Conservation (phyloP, 202 grass and related monocot species). For the Brachypodium distachyon region DNA sequence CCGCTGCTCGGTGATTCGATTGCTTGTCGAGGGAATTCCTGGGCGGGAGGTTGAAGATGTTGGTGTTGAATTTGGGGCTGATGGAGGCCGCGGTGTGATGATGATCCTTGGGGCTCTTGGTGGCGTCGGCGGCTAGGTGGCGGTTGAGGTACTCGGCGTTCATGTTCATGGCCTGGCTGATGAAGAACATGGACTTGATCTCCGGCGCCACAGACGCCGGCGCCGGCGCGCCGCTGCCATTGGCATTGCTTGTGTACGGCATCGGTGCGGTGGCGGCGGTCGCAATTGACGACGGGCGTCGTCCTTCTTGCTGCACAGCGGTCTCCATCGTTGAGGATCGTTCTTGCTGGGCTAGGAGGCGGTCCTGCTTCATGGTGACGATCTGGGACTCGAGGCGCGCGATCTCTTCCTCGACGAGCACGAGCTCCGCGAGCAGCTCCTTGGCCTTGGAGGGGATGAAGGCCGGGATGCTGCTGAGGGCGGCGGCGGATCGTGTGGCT, state of each 20-base stretch:
- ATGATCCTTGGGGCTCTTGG: neutral
- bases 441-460: conserved; percentile 80
- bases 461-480: conserved; percentile 33
- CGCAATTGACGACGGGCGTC: neutral
- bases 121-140: conserved; percentile 26
- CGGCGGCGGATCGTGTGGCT: neutral
- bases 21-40: conserved; percentile 23
- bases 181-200: conserved; percentile 89
- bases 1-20: neutral
- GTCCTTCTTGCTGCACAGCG: neutral
- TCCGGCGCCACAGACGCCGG: conserved; percentile 12
- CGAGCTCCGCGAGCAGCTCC: conserved; percentile 77
- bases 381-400: conserved; percentile 63
- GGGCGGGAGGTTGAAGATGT: conserved; percentile 1
- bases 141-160: conserved; percentile 55
- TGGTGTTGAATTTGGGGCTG: conserved; percentile 5
- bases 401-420: conserved; percentile 88
- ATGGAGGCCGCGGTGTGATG: neutral
- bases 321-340: neutral
- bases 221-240: neutral
- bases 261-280: neutral
- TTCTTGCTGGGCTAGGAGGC: conserved; percentile 2
- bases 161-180: conserved; percentile 92
- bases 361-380: conserved; percentile 33
- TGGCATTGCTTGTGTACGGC: neutral